Evolutionary conservation across 352 stramenopile species (phyloP).

Genomic region (Phytophthora macrochlamydospora): DNA sequence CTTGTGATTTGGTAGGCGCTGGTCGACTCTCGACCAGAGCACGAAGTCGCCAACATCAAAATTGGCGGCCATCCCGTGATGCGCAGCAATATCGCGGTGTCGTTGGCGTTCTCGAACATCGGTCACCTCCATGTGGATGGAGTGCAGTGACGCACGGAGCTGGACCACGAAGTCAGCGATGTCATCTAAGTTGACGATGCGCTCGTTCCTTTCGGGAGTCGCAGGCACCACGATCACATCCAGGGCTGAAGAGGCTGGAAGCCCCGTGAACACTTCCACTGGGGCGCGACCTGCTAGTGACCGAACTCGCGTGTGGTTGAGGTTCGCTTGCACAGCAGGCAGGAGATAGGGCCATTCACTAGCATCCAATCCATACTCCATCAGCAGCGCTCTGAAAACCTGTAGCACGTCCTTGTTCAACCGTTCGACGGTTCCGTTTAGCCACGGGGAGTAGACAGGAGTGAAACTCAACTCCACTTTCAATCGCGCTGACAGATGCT

Average conservation of each 20-base stretch:
- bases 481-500: constrained; percentile 4
- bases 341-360: constrained; percentile 16
- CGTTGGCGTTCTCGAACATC: constrained; percentile 6
- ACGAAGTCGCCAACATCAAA: constrained; percentile 27
- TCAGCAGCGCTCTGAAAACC: constrained; percentile 9
- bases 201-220: neutral
- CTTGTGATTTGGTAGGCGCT: constrained; percentile 20
- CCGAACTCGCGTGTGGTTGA: constrained; percentile 20
- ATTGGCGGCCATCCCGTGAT: constrained; percentile 11
- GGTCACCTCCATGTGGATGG: constrained; percentile 11
- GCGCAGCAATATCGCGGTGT: neutral
- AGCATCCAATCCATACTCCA: constrained; percentile 13
- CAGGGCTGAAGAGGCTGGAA: constrained; percentile 6
- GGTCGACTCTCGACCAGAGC: constrained; percentile 24
- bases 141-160: constrained; percentile 7
- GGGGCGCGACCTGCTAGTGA: constrained; percentile 10
- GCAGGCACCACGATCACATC: neutral
- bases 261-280: constrained; percentile 19
- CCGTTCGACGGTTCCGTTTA: constrained; percentile 20
- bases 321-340: constrained; percentile 15
- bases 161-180: neutral
- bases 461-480: constrained; percentile 6
- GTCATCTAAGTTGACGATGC: constrained; percentile 2
- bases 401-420: constrained; percentile 24
- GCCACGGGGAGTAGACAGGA: constrained; percentile 16